phyloP scores from a whole-genome alignment of 2,329 filamentous ascomycete genomes.

The Penicillium palitans region DNA sequence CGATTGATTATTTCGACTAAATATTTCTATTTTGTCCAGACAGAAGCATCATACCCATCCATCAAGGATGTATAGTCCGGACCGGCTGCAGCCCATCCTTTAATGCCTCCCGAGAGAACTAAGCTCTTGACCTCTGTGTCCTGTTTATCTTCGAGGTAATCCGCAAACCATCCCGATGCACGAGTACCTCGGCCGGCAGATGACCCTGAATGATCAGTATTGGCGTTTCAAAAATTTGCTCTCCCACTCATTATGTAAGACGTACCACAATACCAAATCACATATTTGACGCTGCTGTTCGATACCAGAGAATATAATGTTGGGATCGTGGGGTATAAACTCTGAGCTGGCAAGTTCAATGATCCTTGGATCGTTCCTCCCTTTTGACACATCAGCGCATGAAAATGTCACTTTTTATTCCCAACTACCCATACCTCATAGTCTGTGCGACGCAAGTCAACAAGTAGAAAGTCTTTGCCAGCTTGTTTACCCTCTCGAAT shows the following conservation, averaged over 20 bases:
- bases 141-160: conserved; percentile 48
- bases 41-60: conserved; percentile 43
- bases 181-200: conserved; percentile 56
- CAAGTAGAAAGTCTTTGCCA: conserved; percentile 42
- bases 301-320: conserved; percentile 37
- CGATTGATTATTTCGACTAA: not conserved
- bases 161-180: conserved; percentile 58
- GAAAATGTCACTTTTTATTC: not conserved
- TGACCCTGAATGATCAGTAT: conserved; percentile 46
- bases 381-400: conserved; percentile 23
- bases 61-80: conserved; percentile 51
- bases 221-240: not conserved
- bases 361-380: conserved; percentile 62
- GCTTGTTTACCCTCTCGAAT: conserved; percentile 31
- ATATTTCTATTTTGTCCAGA: conserved; percentile 16
- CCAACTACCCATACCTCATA: conserved; percentile 40
- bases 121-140: conserved; percentile 51
- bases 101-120: conserved; percentile 54
- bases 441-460: conserved; percentile 51
- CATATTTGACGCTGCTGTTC: conserved; percentile 32
- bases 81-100: conserved; percentile 55
- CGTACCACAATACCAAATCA: conserved; percentile 47
- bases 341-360: conserved; percentile 49
- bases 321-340: conserved; percentile 39
- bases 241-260: not conserved